Conservation (phyloP, 129 eudicot species). For the Centaurea solstitialis region DNA sequence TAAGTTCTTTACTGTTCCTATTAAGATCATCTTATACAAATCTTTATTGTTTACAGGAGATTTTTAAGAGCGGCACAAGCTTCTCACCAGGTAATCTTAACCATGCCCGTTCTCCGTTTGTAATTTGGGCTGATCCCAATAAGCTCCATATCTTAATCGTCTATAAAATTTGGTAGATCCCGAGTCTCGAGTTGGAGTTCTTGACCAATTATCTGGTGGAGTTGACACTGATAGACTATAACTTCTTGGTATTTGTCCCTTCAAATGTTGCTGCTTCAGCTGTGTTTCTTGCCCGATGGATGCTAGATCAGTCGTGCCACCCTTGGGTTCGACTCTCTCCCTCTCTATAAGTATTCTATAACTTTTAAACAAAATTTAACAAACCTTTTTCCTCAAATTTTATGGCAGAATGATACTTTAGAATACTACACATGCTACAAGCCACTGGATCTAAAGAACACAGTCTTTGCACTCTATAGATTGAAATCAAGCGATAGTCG, state of each 20-base stretch:
- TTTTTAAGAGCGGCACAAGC: conserved; percentile 76
- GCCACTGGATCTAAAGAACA: conserved; percentile 47
- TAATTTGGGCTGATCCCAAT: background rate
- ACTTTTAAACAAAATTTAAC: conserved; percentile 10
- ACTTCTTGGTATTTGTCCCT: conserved; percentile 65
- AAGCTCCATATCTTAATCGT: background rate
- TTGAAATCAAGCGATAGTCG: conserved; percentile 41
- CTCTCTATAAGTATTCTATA: background rate
- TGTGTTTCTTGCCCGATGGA: conserved; percentile 81
- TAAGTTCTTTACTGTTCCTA: background rate
- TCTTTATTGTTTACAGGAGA: conserved; percentile 48
- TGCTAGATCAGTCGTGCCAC: conserved; percentile 58
- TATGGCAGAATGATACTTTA: conserved; percentile 60
- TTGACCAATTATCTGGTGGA: conserved; percentile 79
- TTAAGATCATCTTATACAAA: conserved; percentile 4
- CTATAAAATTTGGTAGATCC: conserved; percentile 34
- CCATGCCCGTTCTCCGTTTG: background rate
- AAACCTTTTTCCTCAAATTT: background rate
- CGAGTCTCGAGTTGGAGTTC: conserved; percentile 53
- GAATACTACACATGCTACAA: conserved; percentile 63
- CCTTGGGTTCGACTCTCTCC: conserved; percentile 61
- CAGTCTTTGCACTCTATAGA: conserved; percentile 53
- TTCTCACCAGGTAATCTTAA: conserved; percentile 32
- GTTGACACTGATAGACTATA: conserved; percentile 55
- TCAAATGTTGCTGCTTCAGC: conserved; percentile 75